Evolutionary conservation across 768 basidiomycete species (phyloP).

Genomic region (Hygrocybe punicea): DNA sequence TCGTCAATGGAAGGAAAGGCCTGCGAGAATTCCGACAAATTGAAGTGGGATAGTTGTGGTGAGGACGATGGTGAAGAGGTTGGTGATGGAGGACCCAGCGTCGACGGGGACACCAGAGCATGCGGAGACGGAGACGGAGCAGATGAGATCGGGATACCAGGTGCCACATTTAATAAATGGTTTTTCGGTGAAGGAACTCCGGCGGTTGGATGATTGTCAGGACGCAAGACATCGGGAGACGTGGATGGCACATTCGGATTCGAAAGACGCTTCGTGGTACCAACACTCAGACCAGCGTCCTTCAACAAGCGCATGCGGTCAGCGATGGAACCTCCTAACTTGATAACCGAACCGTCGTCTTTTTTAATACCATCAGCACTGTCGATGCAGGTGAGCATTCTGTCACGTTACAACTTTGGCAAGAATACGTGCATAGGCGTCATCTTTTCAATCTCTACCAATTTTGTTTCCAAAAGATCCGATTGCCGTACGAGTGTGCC

Average conservation of each 20-base stretch:
- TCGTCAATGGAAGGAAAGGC: constrained; percentile 79
- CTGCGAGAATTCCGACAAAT: constrained; percentile 56
- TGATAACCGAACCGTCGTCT: constrained; percentile 39
- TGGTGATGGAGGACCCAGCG: constrained; percentile 74
- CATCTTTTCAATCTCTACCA: constrained; percentile 42
- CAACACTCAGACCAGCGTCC: constrained; percentile 64
- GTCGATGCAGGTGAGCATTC: constrained; percentile 1
- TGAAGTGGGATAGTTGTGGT: constrained; percentile 34
- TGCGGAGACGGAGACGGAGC: constrained; percentile 53
- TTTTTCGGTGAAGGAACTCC: constrained; percentile 28
- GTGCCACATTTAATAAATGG: constrained; percentile 23
- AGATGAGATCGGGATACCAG: constrained; percentile 34
- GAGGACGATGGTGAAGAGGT: constrained; percentile 66
- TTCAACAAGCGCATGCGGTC: constrained; percentile 76
- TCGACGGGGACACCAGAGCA: constrained; percentile 64
- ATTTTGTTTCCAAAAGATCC: constrained; percentile 44
- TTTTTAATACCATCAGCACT: constrained; percentile 12
- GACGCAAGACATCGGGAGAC: constrained; percentile 27
- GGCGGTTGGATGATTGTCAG: constrained; percentile 26
- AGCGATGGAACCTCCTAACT: constrained; percentile 67
- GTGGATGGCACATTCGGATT: constrained; percentile 40
- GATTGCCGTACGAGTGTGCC: constrained; percentile 39
- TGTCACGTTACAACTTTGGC: constrained; percentile 2
- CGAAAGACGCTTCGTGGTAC: constrained; percentile 55
- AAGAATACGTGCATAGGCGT: constrained; percentile 23